phyloP scores from a whole-genome alignment of 805 yeast species.

The Priceomyces fermenticarens region DNA sequence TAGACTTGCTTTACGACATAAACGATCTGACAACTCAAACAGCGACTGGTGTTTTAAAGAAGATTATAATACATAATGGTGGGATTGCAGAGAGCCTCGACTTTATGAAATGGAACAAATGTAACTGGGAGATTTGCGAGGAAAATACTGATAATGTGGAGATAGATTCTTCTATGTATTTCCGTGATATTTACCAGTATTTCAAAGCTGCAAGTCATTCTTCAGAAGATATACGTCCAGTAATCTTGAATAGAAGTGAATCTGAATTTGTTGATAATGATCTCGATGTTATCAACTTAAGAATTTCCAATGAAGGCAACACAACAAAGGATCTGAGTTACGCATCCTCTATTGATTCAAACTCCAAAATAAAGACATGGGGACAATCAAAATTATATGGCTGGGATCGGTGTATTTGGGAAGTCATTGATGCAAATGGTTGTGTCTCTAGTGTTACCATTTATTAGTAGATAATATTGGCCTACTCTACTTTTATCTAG shows the following conservation, averaged over 20 bases:
- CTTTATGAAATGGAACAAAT: conserved; percentile 53
- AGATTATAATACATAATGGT: conserved; percentile 52
- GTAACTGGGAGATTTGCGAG: conserved; percentile 40
- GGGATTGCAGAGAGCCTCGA: conserved; percentile 47
- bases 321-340: conserved; percentile 5
- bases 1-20: conserved; percentile 52
- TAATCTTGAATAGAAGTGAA: conserved; percentile 36
- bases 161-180: conserved; percentile 26
- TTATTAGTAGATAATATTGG: conserved; percentile 15
- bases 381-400: conserved; percentile 43
- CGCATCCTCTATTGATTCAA: conserved; percentile 4
- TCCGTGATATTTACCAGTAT: conserved; percentile 23
- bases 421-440: conserved; percentile 36
- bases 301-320: conserved; percentile 7
- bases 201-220: conserved; percentile 11
- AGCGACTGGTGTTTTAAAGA: conserved; percentile 35
- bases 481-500: too few relatives aligned
- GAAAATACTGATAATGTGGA: conserved; percentile 3
- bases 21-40: conserved; percentile 15
- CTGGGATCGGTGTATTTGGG: conserved; percentile 39
- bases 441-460: conserved; percentile 37
- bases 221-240: conserved; percentile 22
- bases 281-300: conserved; percentile 27
- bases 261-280: conserved; percentile 38
- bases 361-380: conserved; percentile 30